Evolutionary conservation across 2,329 filamentous ascomycete genomes (phyloP), one percentile per base, ranked within the genome.

Genomic region (Dactylellina cionopaga): DNA sequence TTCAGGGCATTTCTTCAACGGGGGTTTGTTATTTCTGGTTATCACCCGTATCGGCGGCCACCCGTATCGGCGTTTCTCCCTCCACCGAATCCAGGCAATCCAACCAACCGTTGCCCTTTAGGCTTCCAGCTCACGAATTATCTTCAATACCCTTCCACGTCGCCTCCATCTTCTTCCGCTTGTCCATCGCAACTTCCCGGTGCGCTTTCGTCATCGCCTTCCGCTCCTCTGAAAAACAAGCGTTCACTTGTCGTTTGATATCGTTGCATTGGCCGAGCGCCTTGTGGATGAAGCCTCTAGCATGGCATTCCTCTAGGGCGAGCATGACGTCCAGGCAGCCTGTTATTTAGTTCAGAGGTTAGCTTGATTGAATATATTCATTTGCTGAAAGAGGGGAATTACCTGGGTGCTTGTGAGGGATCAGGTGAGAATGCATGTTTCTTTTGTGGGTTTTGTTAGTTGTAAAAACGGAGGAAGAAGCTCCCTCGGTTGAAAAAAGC

Each of bases 271-370:
- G 92, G 64, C 95, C 95, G 74, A 92, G 83, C 1, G 91, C 89
- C 82, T 96, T 97, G 87, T 91, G 93, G 66, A 99, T 82, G 82
- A 99, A 99, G 60, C 95, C 95, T 70, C 86, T 87, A 29, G 91
- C 90, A 80, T 99, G 95, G 83, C 95, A 99, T 83, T 97, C 92
- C 79, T 98, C 95, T 76, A 99, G 91, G 49, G 91, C 90, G 54
- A 85, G 89, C 88, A 98, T 96, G 80, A 99, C 88, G 77, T 96
- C 92, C 81, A 94, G 92, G 86, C 95, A 99, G 78, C 90, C 95
- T 99, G 78, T 68, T 58, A 44, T 52, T 55, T 75, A 77, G 64
- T 22, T 75, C 22, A 58, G 59, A 64, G 59, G 64, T 59, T 58
- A 64, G 46, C n/a, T n/a, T n/a, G n/a, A n/a, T n/a, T 17, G 44